Evolutionary conservation across 192 early-diverging fungal genomes (phyloP).

Genomic region (Umbelopsis ramanniana): DNA sequence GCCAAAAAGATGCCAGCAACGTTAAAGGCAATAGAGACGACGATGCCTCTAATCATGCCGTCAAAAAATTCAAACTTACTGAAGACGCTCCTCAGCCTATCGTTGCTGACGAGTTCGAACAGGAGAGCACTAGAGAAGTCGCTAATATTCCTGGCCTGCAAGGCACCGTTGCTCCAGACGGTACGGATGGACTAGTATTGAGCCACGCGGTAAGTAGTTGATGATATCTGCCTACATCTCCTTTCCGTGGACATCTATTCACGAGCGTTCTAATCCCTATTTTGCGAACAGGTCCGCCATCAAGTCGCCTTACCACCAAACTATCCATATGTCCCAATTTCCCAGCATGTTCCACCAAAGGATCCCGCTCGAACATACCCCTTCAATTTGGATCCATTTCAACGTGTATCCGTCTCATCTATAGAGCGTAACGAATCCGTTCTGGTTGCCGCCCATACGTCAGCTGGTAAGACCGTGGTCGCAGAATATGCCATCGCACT

Average conservation of each 20-base stretch:
- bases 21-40: conserved; percentile 32
- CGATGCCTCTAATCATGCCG: neutral
- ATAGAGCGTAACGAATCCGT: conserved; percentile 94
- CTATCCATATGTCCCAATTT: conserved; percentile 86
- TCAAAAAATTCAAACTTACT: conserved; percentile 10
- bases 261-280: conserved; percentile 5
- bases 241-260: too few species aligned
- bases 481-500: conserved; percentile 99
- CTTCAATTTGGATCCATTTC: conserved; percentile 96
- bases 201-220: conserved; percentile 45
- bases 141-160: conserved; percentile 58
- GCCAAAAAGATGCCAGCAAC: conserved; percentile 11
- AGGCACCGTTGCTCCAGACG: conserved; percentile 51
- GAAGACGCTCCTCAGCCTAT: conserved; percentile 52
- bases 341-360: conserved; percentile 79
- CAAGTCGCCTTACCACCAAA: conserved; percentile 91
- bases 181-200: conserved; percentile 43
- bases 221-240: too few species aligned
- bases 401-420: conserved; percentile 82
- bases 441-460: conserved; percentile 95
- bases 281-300: conserved; percentile 77
- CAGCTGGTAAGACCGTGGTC: conserved; percentile 97
- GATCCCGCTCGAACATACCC: conserved; percentile 88
- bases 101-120: conserved; percentile 71
- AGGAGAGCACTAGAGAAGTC: conserved; percentile 70